Evolutionary conservation across 164 flowering plant genomes (phyloP).

Genomic region (Nelumbo lutea): DNA sequence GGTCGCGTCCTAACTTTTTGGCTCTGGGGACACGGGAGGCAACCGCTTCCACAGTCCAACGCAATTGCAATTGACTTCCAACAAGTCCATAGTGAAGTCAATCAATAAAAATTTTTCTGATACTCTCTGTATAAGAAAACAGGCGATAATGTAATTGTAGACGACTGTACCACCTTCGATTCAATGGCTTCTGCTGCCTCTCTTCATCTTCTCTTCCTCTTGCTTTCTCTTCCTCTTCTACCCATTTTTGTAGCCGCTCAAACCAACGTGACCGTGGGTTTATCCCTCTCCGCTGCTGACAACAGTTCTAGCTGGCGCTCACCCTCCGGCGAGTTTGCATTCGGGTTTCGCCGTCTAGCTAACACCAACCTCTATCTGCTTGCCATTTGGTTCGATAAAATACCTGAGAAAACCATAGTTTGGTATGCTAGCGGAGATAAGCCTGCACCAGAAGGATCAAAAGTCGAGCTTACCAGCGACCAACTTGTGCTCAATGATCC

Average conservation of each 20-base stretch:
- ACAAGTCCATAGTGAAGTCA: too few relatives aligned
- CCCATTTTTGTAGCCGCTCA: conserved; percentile 13
- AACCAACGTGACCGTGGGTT: conserved; percentile 23
- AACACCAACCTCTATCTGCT: conserved; percentile 16
- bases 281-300: conserved; percentile 19
- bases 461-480: conserved; percentile 15
- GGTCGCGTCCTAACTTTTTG: too few relatives aligned
- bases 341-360: conserved; percentile 22
- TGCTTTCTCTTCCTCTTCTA: conserved; percentile 7
- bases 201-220: background rate
- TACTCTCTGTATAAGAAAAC: too few relatives aligned
- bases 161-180: background rate
- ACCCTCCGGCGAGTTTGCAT: conserved; percentile 34
- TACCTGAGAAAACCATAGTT: conserved; percentile 19
- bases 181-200: background rate
- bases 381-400: conserved; percentile 24
- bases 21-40: too few relatives aligned
- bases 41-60: too few relatives aligned
- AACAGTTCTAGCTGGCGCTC: conserved; percentile 24
- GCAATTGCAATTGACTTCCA: too few relatives aligned
- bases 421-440: conserved; percentile 15
- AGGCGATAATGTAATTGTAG: background rate
- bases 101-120: too few relatives aligned
- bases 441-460: conserved; percentile 24
- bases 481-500: conserved; percentile 20